These are phyloP conservation scores for Tagetes patula DNA, from an alignment of 129 eudicot genomes.

Conservation along the genomic window DNA sequence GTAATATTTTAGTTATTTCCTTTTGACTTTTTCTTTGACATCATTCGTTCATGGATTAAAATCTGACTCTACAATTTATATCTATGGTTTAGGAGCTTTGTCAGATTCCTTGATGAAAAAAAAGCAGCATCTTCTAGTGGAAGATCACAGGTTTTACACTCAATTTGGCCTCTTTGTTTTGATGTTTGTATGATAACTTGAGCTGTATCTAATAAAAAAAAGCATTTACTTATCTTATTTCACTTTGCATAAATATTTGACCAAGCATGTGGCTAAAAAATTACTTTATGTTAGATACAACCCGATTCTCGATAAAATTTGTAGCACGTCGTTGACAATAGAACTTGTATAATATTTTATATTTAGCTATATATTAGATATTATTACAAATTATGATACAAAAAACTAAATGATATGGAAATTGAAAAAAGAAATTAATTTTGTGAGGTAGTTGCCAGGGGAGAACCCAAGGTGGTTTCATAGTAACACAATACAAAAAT, in stretches of 20 bases:
- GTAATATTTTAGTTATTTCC: constrained; percentile 39
- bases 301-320: not conserved
- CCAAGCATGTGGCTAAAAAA: not conserved
- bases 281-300: not conserved
- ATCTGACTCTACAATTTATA: constrained; percentile 7
- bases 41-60: not conserved
- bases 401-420: not conserved
- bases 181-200: constrained; percentile 12
- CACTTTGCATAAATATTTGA: constrained; percentile 6
- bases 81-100: constrained; percentile 65
- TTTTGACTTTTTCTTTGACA: constrained; percentile 15
- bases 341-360: not conserved
- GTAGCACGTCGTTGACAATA: not conserved
- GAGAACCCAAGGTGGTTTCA: not conserved
- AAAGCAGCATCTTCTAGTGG: constrained; percentile 63
- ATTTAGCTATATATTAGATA: not conserved
- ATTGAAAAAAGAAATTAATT: not conserved
- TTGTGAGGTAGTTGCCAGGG: not conserved
- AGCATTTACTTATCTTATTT: constrained; percentile 20
- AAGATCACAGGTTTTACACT: constrained; percentile 74
- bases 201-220: constrained; percentile 10
- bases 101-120: constrained; percentile 82
- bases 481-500: not conserved
- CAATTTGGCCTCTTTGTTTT: constrained; percentile 15
- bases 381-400: not conserved